phyloP scores from a whole-genome alignment of 352 stramenopile genomes.

The Globisporangium megalacanthum region DNA sequence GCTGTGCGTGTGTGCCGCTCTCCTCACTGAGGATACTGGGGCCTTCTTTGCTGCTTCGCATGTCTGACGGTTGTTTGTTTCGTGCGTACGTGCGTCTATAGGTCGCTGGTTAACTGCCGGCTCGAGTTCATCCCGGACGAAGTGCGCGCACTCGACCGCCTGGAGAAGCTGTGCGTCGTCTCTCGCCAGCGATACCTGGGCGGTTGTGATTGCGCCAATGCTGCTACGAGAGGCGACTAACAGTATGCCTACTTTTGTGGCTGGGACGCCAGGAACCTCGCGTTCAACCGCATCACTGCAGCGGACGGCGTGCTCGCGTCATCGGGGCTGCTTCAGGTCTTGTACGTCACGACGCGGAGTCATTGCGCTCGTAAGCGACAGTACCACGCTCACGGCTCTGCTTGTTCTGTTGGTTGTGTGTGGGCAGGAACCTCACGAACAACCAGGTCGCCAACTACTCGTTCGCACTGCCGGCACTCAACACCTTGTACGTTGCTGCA shows the following conservation, averaged over 20 bases:
- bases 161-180: constrained; percentile 37
- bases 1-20: constrained; percentile 27
- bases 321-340: constrained; percentile 20
- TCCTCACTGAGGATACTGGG: not conserved
- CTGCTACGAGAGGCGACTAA: not conserved
- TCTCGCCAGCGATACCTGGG: not conserved
- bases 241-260: not conserved
- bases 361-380: not conserved
- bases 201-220: not conserved
- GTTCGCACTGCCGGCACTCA: constrained; percentile 26
- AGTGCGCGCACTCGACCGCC: constrained; percentile 28
- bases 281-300: constrained; percentile 31
- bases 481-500: constrained; percentile 29
- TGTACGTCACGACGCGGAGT: constrained; percentile 26
- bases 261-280: constrained; percentile 32
- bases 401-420: not conserved
- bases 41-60: not conserved
- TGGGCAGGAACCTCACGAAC: constrained; percentile 45
- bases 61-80: not conserved
- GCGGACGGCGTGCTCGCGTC: constrained; percentile 28
- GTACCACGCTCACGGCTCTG: no score
- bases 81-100: constrained; percentile 4
- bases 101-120: constrained; percentile 44
- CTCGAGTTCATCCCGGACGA: constrained; percentile 33
- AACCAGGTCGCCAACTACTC: constrained; percentile 38